These are phyloP conservation scores for Ilyonectria destructans DNA, from an alignment of 2,329 filamentous ascomycete species.

Conservation along the genomic window DNA sequence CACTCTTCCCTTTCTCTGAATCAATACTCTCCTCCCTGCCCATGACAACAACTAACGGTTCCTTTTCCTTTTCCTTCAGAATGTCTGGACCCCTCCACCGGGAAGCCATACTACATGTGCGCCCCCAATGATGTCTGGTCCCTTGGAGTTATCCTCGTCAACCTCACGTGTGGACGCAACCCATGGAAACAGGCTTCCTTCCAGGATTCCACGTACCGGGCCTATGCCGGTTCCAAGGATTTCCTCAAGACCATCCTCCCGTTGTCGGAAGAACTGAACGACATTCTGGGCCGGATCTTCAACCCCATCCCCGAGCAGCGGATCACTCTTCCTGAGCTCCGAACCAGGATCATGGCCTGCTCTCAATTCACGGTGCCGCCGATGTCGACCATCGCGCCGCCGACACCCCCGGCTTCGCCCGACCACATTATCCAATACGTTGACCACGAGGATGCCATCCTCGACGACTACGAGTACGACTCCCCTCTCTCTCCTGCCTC, in stretches of 20 bases:
- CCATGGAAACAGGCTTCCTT: slow-evolving; percentile 97
- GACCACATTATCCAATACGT: slow-evolving; percentile 63
- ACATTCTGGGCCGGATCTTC: slow-evolving; percentile 90
- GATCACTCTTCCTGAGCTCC: slow-evolving; percentile 86
- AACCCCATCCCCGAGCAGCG: slow-evolving; percentile 87
- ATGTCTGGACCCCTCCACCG: slow-evolving; percentile 85
- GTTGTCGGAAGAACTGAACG: slow-evolving; percentile 89
- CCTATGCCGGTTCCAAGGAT: slow-evolving; percentile 86
- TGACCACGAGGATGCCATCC: slow-evolving; percentile 63
- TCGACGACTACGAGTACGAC: slow-evolving; percentile 62
- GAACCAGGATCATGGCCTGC: slow-evolving; percentile 83
- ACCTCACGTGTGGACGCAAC: slow-evolving; percentile 97
- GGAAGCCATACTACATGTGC: slow-evolving; percentile 87
- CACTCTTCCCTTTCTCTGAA: slow-evolving; percentile 27
- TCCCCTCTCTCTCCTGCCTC: slow-evolving; percentile 68
- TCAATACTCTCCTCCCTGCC: slow-evolving; percentile 19
- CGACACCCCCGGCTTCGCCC: slow-evolving; percentile 61
- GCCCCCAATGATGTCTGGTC: slow-evolving; percentile 98
- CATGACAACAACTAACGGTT: slow-evolving; percentile 45
- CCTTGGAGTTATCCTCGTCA: slow-evolving; percentile 97
- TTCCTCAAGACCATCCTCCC: slow-evolving; percentile 96
- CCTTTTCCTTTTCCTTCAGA: slow-evolving; percentile 70
- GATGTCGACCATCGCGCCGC: slow-evolving; percentile 54
- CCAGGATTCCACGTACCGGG: slow-evolving; percentile 95
- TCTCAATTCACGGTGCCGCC: slow-evolving; percentile 76